Evolutionary conservation across 169 alveolate genomes (phyloP), one percentile per base, ranked within the genome.

Genomic region (Babesia bovis): DNA sequence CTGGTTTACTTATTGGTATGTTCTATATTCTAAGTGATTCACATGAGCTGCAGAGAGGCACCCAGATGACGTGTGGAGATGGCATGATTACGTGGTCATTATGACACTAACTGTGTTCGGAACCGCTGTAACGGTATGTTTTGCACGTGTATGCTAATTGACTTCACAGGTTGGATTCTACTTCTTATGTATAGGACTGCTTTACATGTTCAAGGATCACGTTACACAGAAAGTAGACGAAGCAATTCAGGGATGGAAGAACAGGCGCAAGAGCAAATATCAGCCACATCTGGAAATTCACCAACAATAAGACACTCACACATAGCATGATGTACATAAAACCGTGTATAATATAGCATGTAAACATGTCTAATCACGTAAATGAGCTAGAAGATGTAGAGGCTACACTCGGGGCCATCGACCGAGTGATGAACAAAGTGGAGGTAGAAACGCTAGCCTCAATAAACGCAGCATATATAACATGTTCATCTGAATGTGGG

Each of bases 1-100:
- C 87, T 1, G 87, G 87, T 21, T 49, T 78, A 41, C 49, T 60
- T 7, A 68, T 78, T 9, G 73, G 74, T 63, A 17, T 32, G 66
- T 1, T 7, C 26, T 0, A 1, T 4, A 4, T 17, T 15, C 17
- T 9, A 9, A 38, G 25, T 0, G 4, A 9, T 3, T 17, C n/a
- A 19, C 23, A 33, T 7, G 5, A 36, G 28, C 21, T 47, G 30
- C 58, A 67, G 78, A 4, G 45, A 68, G 53, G 36, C 15, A 71
- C 49, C 87, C 87, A 13, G 49, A 58, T 9, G 61, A 53, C 17
- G 83, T 19, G 15, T 51, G 56, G 32, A 53, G 21, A 33, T 12
- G 26, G 25, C 66, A 67, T 30, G 67, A 56, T 28, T 26, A 51
- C 74, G 23, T 38, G n/a, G 66, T 65, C 74, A 28, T 25, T 21